Evolutionary conservation across 306 rosid genomes (phyloP).

Genomic region (Inga leiocalycina): DNA sequence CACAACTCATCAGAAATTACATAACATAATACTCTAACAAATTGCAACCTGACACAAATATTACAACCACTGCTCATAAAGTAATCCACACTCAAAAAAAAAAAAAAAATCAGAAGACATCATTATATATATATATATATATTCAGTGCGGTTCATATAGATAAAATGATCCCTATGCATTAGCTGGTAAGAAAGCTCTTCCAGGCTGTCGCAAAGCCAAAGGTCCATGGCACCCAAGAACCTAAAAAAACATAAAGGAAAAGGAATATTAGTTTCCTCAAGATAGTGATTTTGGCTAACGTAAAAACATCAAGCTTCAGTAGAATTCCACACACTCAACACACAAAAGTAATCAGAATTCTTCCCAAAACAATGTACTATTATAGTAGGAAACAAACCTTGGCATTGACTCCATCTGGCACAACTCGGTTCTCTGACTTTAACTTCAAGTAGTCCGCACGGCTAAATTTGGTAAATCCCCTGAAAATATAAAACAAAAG

Average conservation of each 20-base stretch:
- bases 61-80: background rate
- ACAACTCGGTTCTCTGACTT: conserved; percentile 64
- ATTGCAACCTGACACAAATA: background rate
- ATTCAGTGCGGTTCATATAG: conserved; percentile 1
- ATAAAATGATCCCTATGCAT: conserved; percentile 36
- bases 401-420: conserved; percentile 86
- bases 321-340: no score
- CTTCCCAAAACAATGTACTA: background rate
- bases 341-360: background rate
- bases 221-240: conserved; percentile 86
- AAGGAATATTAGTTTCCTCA: background rate
- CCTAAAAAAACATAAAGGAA: conserved; percentile 42
- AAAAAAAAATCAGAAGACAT: background rate
- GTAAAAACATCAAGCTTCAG: background rate
- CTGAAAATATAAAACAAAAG: conserved; percentile 42
- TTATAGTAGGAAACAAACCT: conserved; percentile 46
- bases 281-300: background rate
- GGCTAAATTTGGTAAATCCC: conserved; percentile 83
- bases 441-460: conserved; percentile 61
- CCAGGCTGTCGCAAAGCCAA: conserved; percentile 73
- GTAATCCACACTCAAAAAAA: background rate
- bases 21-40: background rate
- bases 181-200: conserved; percentile 61
- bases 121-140: background rate
- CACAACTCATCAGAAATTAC: background rate